phyloP scores from a whole-genome alignment of 2,329 filamentous ascomycete genomes.

The Paecilomyces dactylethromorphus region DNA sequence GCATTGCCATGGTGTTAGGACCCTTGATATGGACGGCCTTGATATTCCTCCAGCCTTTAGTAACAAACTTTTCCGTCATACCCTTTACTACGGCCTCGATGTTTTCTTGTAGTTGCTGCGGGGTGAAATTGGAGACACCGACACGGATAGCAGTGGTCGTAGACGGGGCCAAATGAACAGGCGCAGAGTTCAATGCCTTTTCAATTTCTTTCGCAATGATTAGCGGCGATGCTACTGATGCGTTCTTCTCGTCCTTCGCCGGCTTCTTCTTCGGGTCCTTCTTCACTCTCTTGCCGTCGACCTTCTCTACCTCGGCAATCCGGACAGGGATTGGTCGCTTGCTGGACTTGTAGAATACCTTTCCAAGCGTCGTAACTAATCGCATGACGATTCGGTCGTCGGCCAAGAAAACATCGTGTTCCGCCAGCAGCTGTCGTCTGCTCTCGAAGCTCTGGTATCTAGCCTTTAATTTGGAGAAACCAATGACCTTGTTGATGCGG shows the following conservation, averaged over 20 bases:
- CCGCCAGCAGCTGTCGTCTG: conserved; percentile 70
- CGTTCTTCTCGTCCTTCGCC: conserved; percentile 36
- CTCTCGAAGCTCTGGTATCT: conserved; percentile 88
- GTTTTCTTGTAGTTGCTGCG: conserved; percentile 75
- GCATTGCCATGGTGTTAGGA: conserved; percentile 76
- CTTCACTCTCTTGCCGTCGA: conserved; percentile 54
- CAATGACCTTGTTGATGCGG: conserved; percentile 70
- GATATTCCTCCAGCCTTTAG: conserved; percentile 82
- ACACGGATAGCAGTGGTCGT: conserved; percentile 76
- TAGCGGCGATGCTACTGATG: conserved; percentile 50
- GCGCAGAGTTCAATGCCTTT: conserved; percentile 66
- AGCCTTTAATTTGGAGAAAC: conserved; percentile 75
- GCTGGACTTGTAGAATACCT: conserved; percentile 81
- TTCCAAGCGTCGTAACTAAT: conserved; percentile 74
- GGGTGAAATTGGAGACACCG: conserved; percentile 65
- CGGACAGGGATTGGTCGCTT: conserved; percentile 85
- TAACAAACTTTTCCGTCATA: conserved; percentile 71
- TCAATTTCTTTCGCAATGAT: conserved; percentile 76
- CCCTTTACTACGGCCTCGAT: conserved; percentile 62
- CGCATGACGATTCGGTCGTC: conserved; percentile 74
- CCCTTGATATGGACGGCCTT: conserved; percentile 85
- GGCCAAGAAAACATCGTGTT: conserved; percentile 90
- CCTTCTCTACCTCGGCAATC: conserved; percentile 59
- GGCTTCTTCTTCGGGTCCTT: conserved; percentile 45
- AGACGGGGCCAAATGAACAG: conserved; percentile 71